phyloP scores from a whole-genome alignment of 805 yeast genomes.

The Candida jianshihensis region DNA sequence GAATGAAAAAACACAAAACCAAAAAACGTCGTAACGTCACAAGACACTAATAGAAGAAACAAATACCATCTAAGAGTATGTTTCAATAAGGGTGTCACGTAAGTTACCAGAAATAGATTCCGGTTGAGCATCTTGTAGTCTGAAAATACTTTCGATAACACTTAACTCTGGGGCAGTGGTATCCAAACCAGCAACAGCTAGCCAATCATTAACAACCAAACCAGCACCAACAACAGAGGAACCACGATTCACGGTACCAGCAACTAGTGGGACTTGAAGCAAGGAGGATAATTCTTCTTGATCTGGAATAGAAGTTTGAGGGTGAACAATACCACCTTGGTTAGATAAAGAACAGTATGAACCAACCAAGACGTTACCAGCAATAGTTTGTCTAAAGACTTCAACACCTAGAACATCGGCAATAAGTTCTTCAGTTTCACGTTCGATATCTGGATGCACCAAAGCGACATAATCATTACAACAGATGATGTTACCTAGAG shows the following conservation, averaged over 20 bases:
- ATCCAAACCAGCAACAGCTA: conserved; percentile 93
- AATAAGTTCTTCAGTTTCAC: conserved; percentile 97
- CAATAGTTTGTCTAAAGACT: conserved; percentile 97
- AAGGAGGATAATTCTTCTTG: conserved; percentile 96
- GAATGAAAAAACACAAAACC: conserved; percentile 1
- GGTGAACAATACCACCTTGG: conserved; percentile 98
- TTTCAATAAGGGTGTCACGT: conserved; percentile 89
- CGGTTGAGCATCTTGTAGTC: conserved; percentile 86
- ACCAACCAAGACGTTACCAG: conserved; percentile 96
- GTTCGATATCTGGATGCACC: conserved; percentile 98
- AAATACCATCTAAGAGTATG: conserved; percentile 58
- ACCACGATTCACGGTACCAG: conserved; percentile 98
- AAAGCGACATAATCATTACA: conserved; percentile 98
- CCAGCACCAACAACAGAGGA: conserved; percentile 98
- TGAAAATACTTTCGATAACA: conserved; percentile 93
- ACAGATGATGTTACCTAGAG: conserved; percentile 95
- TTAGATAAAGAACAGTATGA: conserved; percentile 91
- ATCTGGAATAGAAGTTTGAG: conserved; percentile 94
- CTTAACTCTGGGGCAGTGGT: conserved; percentile 98
- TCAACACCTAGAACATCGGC: conserved; percentile 98
- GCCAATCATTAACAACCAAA: conserved; percentile 97
- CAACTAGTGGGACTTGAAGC: conserved; percentile 94
- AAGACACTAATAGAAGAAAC: background rate
- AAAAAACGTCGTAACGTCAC: background rate
- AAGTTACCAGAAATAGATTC: conserved; percentile 77